Percentiles rank a stretch among this genome's conserved stretches.
Evolutionary conservation across 2,329 filamentous ascomycete genomes (phyloP).

Genomic region (Alternaria gaisen): DNA sequence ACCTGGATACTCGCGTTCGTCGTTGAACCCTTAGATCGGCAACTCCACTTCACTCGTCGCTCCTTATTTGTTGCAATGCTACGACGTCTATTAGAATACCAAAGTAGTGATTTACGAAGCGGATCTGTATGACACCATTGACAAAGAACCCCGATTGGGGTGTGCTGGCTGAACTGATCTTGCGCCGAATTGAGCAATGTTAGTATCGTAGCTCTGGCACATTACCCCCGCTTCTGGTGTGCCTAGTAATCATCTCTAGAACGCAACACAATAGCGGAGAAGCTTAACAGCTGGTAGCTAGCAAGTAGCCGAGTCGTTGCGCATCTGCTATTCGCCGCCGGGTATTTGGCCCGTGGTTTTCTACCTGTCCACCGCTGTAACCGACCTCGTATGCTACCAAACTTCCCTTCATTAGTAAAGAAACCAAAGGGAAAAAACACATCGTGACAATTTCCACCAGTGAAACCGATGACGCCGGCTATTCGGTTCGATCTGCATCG

Average conservation of each 20-base stretch:
- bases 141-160: background rate
- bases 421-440: background rate
- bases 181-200: background rate
- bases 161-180: background rate
- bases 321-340: background rate
- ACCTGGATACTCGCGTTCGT: background rate
- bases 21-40: background rate
- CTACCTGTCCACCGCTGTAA: background rate
- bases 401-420: background rate
- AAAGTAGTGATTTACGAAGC: background rate
- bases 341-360: background rate
- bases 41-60: background rate
- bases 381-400: background rate
- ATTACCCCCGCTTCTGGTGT: background rate
- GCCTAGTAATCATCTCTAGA: background rate
- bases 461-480: background rate
- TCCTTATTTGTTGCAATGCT: background rate
- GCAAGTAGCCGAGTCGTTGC: background rate
- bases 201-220: background rate
- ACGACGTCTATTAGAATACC: background rate
- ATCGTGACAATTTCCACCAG: background rate
- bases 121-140: background rate
- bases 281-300: background rate
- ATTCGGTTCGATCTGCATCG: background rate
- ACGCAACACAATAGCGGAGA: background rate